Evolutionary conservation across 2,329 filamentous ascomycete species (phyloP), one percentile per base, ranked within the genome.

Genomic region (Diaporthe sp.): DNA sequence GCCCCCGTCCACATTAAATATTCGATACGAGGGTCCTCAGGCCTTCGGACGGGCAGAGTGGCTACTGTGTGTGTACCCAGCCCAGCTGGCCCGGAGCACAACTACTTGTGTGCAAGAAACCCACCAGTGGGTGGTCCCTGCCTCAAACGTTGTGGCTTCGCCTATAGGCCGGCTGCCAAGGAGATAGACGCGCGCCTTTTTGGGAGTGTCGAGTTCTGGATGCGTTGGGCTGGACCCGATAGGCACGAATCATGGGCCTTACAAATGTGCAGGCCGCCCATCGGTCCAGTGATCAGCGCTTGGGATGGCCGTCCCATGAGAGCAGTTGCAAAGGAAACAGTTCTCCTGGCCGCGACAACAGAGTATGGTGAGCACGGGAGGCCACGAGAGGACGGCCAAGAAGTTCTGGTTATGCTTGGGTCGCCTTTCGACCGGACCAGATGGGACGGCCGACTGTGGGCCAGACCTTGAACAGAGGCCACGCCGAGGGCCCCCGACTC

Each of bases 121-220:
- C 63, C 37, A 50, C 63, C 25, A 2, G 32, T 30, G 17, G 47
- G 44, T 47, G 44, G 47, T 53, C 44, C 44, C 47, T 68, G 44
- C n/a, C 63, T 39, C 63, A 68, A 39, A 53, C 63, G 7, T 39
- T 30, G 63, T 51, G 63, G 63, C 63, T 53, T 53, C 44, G 63
- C 63, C 63, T 30, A 13, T 27, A 30, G 47, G 47, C 35, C n/a
- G 47, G n/a, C 47, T 53, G 63, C 63, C 63, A 68, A 53, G 63
- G 8, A 53, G 32, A 68, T 68, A 68, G 63, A 68, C 63, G 63
- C 63, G 63, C 63, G 63, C 63, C 59, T 53, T 68, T 68, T 68
- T n/a, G 63, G 17, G n/a, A 9, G 44, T 25, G 13, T 68, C 9
- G 63, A 68, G 63, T 53, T 53, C 47, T 68, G 63, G 63, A 39